Base-by-base conservation (phyloP, 2,329 filamentous ascomycete genomes). In the Hymenoscyphus salicellus region DNA sequence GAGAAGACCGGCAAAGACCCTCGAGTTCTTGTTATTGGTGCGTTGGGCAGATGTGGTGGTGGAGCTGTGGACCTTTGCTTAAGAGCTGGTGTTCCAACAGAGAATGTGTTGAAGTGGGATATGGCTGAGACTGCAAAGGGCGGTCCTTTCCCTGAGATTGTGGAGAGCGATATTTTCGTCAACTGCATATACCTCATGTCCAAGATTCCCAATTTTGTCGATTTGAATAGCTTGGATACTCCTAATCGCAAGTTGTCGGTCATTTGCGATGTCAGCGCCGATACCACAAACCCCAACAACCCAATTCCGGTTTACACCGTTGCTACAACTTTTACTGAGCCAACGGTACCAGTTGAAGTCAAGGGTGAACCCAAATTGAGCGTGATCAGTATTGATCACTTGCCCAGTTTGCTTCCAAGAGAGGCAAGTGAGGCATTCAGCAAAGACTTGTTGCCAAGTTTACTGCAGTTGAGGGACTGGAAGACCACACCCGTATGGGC, bases 371-470 rank as follows among this genome's bases (percentile, higher is more conserved):
- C 75, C 75, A 80, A 62, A 79, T 79, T 97, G 63, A 88, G 85
- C 58, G 91, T 97, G 71, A 96, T 97, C 78, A 90, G 87, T 76
- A 95, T 96, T 73, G 91, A 96, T 77, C 92, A 96, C 75, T 83
- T 96, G 61, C 92, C 92, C 3, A 90, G 87, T 61, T 84, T 97
- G 70, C 82, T 98, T 43, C 91, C 94, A 1, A 84, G 94, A 61
- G 94, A 97, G 80, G 89, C 92, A 30, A 92, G 88, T 55, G 93
- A 97, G 79, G 89, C 89, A 23, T 97, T 96, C 80, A 92, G 89
- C 76, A 81, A 84, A 60, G 89, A 90, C 58, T 81, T 97, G 69
- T 81, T 96, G 73, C 92, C 92, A 23, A 90, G 87, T 73, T 79
- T 97, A 70, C 78, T 95, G 66, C 83, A 88, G 66, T 83, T 97